Evolutionary conservation across 2,329 filamentous ascomycete genomes (phyloP).

Genomic region (Fusarium sp.): DNA sequence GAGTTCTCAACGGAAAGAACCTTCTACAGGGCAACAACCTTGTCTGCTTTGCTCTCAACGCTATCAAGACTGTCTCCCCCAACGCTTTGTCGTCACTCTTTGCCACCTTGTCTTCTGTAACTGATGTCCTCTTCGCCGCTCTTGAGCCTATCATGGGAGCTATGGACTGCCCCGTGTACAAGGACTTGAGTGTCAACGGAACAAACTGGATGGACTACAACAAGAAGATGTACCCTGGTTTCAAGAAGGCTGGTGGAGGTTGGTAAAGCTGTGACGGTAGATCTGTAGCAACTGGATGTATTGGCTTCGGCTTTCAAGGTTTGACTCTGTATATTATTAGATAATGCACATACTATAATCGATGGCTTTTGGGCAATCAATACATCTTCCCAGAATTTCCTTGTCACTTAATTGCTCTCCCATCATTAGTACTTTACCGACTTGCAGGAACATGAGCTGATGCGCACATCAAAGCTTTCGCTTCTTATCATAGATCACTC

Average conservation of each 20-base stretch:
- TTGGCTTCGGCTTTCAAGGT: background rate
- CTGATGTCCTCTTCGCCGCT: constrained; percentile 25
- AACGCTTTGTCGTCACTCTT: constrained; percentile 52
- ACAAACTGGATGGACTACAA: constrained; percentile 34
- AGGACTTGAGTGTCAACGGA: constrained; percentile 30
- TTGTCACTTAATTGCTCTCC: too few species aligned
- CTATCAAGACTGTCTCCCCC: constrained; percentile 51
- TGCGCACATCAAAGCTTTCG: too few species aligned
- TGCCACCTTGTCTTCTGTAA: constrained; percentile 37
- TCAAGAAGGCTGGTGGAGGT: constrained; percentile 32
- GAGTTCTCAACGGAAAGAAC: constrained; percentile 52
- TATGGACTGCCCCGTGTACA: constrained; percentile 24
- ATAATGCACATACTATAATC: background rate
- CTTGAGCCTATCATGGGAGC: constrained; percentile 31
- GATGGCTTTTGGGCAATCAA: background rate
- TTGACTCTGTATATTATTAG: background rate
- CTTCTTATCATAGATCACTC: too few species aligned
- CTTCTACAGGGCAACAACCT: constrained; percentile 58
- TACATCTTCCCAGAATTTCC: too few species aligned
- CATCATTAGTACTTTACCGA: too few species aligned
- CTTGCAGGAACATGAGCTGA: too few species aligned
- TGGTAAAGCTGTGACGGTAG: constrained; percentile 2
- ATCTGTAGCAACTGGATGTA: background rate
- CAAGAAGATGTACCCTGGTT: constrained; percentile 28
- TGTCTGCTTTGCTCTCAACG: constrained; percentile 51